A percentile compares a stretch with the other conserved stretches of the same genome.
These are phyloP conservation scores for Diaporthe sp. DNA, from an alignment of 2,329 filamentous ascomycete genomes.

Conservation along the genomic window DNA sequence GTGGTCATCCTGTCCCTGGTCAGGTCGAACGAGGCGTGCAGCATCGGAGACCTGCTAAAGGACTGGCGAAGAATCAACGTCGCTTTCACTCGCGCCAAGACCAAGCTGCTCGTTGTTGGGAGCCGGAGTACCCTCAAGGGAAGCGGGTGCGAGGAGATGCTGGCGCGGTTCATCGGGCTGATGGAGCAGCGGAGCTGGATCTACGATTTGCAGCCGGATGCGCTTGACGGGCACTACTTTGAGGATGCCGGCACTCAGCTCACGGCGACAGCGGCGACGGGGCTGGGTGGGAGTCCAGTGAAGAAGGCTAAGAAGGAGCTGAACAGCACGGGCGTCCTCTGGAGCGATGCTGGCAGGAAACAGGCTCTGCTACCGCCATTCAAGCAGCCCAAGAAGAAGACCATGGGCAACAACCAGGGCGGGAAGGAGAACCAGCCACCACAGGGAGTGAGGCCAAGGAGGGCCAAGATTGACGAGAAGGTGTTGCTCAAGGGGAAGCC, in stretches of 20 bases:
- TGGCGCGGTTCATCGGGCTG: constrained; percentile 78
- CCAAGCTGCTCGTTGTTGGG: constrained; percentile 89
- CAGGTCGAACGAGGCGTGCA: constrained; percentile 82
- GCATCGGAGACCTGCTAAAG: constrained; percentile 89
- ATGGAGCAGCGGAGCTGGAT: constrained; percentile 86
- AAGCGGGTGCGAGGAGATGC: constrained; percentile 77
- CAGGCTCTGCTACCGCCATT: constrained; percentile 2
- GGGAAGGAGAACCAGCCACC: constrained; percentile 58
- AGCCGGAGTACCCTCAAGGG: constrained; percentile 83
- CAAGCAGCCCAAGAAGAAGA: constrained; percentile 23
- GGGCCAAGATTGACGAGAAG: constrained; percentile 67
- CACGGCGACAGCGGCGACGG: constrained; percentile 44
- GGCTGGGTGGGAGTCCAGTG: constrained; percentile 32
- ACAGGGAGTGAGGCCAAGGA: constrained; percentile 57
- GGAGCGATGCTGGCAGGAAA: constrained; percentile 7
- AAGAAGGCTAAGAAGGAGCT: constrained; percentile 32
- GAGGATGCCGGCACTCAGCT: constrained; percentile 65
- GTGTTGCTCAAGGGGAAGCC: constrained; percentile 73
- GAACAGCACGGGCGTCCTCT: constrained; percentile 36
- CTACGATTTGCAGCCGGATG: constrained; percentile 74
- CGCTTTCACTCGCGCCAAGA: constrained; percentile 91
- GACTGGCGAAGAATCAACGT: constrained; percentile 97
- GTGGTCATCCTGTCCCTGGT: constrained; percentile 89
- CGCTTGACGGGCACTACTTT: constrained; percentile 75
- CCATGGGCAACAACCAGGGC: constrained; percentile 5